Percentiles rank a stretch among this genome's conserved stretches.
These are phyloP conservation scores for Cylindrotheca fusiformis DNA, from an alignment of 108 stramenopile species.

Conservation along the genomic window DNA sequence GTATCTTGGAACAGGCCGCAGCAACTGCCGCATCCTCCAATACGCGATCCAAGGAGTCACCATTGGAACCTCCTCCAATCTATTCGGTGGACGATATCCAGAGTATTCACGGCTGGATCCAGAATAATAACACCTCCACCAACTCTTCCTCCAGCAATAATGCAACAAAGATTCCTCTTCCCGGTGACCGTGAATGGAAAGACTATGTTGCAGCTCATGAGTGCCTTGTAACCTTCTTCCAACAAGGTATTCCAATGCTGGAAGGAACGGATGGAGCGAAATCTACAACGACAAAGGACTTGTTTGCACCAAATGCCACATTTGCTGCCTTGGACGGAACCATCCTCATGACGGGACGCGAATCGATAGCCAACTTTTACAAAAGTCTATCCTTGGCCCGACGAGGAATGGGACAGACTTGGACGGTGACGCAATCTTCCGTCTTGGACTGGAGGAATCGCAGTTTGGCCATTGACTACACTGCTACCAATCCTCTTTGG, in stretches of 20 bases:
- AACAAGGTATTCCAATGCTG: slow-evolving; percentile 22
- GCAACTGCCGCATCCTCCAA: slow-evolving; percentile 4
- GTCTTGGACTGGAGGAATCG: slow-evolving; percentile 22
- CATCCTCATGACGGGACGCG: slow-evolving; percentile 11
- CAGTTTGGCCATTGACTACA: slow-evolving; percentile 15
- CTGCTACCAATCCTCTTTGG: slow-evolving; percentile 19
- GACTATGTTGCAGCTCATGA: slow-evolving; percentile 7
- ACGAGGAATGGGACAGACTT: slow-evolving; percentile 17
- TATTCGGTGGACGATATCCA: neutral
- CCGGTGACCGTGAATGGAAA: slow-evolving; percentile 21
- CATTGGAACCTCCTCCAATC: neutral
- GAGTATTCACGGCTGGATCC: slow-evolving; percentile 1
- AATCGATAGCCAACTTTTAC: slow-evolving; percentile 19
- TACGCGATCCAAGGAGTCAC: neutral
- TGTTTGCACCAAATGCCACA: slow-evolving; percentile 20
- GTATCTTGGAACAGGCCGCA: slow-evolving; percentile 23
- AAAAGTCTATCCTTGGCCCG: slow-evolving; percentile 24
- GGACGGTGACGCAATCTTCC: slow-evolving; percentile 3
- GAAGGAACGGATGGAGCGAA: neutral
- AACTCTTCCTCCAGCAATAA: neutral
- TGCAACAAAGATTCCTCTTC: slow-evolving; percentile 5
- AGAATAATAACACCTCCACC: slow-evolving; percentile 1
- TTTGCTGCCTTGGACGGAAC: slow-evolving; percentile 10
- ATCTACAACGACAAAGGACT: neutral
- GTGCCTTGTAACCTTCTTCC: neutral